Evolutionary conservation across 78 protist genomes (phyloP), one percentile per base, ranked within the genome.

Genomic region (slime mould (Dictyostelium discoideum)): DNA sequence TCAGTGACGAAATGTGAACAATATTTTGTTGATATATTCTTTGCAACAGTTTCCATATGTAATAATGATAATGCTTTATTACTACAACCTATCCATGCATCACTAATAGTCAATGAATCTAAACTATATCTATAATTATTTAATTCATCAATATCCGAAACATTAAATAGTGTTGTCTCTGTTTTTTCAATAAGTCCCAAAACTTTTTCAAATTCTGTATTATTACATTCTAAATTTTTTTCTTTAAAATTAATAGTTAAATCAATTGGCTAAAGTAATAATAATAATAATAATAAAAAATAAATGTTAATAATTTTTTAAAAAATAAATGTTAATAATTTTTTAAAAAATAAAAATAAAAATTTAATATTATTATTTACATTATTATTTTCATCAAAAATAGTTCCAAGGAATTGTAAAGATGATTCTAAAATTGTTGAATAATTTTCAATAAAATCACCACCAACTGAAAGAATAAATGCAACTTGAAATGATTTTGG

Each of bases 111-210:
- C 37, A 74, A 74, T 32, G 42, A 32, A 37, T 74, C 81, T 74
- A 74, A 74, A 37, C 50, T 74, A 37, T 74, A 74, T 74, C 81
- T 74, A 37, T 74, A 29, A 74, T 74, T 74, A 74, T 74, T 74
- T 74, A 74, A 74, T 18, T 74, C 81, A 18, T 74, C 81, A 74
- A 74, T 37, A 74, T 74, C 81, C 18, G 81, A 74, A 14, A 74
- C 46, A 74, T 74, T 74, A 37, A 74, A 74, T 37, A 74, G 37
- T 74, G 48, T 18, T 5, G 14, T 16, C 40, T 74, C 50, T 29
- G 42, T 74, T 29, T 32, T 18, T 32, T 32, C 81, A 29, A 74
- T 32, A 29, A 11, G 37, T 32, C 40, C 50, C 6, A 74, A 74
- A 29, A 74, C 24, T 37, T 74, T 3, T 29, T 74, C 14, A 74